phyloP scores from a whole-genome alignment of 2,329 filamentous ascomycete genomes.

The Mollisia scopiformis region DNA sequence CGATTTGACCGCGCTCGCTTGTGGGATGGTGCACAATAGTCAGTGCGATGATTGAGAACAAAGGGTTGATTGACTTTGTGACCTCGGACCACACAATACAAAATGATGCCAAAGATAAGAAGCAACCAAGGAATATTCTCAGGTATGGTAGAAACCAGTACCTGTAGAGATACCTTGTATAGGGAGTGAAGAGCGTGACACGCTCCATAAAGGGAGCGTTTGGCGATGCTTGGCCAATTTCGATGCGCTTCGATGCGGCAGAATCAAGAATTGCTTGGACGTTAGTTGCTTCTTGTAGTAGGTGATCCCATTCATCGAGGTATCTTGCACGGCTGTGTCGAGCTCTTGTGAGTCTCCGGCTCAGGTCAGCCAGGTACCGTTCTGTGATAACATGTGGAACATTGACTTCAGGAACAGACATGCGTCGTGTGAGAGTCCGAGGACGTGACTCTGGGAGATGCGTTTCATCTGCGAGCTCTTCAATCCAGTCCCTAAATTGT shows the following conservation, averaged over 20 bases:
- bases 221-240: conserved; percentile 66
- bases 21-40: conserved; percentile 61
- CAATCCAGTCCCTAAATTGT: conserved; percentile 91
- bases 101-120: conserved; percentile 75
- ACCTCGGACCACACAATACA: conserved; percentile 94
- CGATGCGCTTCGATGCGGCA: conserved; percentile 76
- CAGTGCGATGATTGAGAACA: conserved; percentile 71
- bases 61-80: conserved; percentile 78
- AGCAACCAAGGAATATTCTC: conserved; percentile 64
- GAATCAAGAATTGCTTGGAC: conserved; percentile 86
- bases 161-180: conserved; percentile 78
- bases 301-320: conserved; percentile 79
- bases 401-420: conserved; percentile 46
- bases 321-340: conserved; percentile 84
- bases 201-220: conserved; percentile 57
- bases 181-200: conserved; percentile 72
- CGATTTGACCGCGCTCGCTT: conserved; percentile 73
- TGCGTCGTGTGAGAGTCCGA: conserved; percentile 43
- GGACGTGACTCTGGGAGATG: conserved; percentile 66
- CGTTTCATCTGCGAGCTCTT: conserved; percentile 82
- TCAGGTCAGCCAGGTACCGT: conserved; percentile 89
- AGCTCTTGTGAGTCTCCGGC: conserved; percentile 78
- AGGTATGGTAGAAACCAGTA: conserved; percentile 72
- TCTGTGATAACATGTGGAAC: conserved; percentile 87
- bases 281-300: conserved; percentile 74